Percentiles rank a stretch among this genome's conserved stretches.
Evolutionary conservation across 352 stramenopile species (phyloP).

Genomic region (Phytophthora meadii): DNA sequence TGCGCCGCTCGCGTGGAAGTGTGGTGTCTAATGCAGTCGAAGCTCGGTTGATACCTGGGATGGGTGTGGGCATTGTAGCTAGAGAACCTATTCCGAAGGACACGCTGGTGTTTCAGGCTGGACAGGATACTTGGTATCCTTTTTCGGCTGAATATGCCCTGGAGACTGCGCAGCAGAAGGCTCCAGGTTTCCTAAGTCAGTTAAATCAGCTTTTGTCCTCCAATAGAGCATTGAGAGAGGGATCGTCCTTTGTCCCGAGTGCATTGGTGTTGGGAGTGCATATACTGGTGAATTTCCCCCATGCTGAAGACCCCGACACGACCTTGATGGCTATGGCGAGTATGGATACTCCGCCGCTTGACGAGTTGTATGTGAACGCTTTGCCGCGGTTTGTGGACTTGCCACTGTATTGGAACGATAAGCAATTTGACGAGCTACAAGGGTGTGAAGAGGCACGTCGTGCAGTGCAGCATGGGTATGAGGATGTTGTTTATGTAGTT

Average conservation of each 20-base stretch:
- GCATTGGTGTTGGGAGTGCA: slow-evolving; percentile 73
- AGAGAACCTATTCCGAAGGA: slow-evolving; percentile 61
- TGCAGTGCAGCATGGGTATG: slow-evolving; percentile 68
- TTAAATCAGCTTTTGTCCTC: slow-evolving; percentile 56
- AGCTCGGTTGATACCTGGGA: slow-evolving; percentile 49
- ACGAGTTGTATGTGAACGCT: slow-evolving; percentile 68
- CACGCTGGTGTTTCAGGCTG: slow-evolving; percentile 68
- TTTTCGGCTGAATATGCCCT: slow-evolving; percentile 80
- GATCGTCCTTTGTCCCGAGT: slow-evolving; percentile 63
- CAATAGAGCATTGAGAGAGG: slow-evolving; percentile 32
- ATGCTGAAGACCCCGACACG: slow-evolving; percentile 30
- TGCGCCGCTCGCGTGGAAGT: slow-evolving; percentile 59
- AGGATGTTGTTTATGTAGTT: background rate
- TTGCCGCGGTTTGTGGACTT: slow-evolving; percentile 67
- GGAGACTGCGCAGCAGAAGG: slow-evolving; percentile 64
- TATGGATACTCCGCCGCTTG: slow-evolving; percentile 30
- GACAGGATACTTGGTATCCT: slow-evolving; percentile 64
- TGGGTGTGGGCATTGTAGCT: slow-evolving; percentile 75
- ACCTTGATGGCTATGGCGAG: slow-evolving; percentile 24
- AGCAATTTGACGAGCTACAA: slow-evolving; percentile 67
- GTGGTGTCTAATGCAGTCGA: slow-evolving; percentile 66
- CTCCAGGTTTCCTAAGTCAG: slow-evolving; percentile 68
- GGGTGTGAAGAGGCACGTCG: slow-evolving; percentile 64
- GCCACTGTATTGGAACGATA: slow-evolving; percentile 74
- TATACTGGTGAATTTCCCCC: slow-evolving; percentile 67